Evolutionary conservation across 352 stramenopile genomes (phyloP).

Genomic region (Thraustochytrium striatum): DNA sequence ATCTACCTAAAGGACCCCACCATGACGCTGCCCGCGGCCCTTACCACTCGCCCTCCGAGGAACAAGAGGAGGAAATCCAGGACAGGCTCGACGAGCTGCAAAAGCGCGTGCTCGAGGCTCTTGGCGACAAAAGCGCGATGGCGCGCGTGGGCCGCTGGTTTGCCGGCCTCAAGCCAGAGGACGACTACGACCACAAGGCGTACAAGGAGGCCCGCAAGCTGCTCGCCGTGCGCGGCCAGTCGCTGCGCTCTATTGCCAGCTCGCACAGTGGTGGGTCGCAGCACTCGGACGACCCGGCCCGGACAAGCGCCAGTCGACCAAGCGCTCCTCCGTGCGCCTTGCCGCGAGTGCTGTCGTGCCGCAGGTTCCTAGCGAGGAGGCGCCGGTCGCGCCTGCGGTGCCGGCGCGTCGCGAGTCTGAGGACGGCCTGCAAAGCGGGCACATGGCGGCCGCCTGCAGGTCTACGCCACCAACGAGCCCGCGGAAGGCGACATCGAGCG

Average conservation of each 20-base stretch:
- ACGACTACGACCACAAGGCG: not conserved
- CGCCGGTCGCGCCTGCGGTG: not conserved
- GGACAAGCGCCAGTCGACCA: not conserved
- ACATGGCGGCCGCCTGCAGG: not conserved
- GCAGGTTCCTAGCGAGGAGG: not conserved
- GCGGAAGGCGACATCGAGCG: no score
- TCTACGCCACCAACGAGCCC: not conserved
- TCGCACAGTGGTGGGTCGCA: not conserved
- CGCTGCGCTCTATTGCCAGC: not conserved
- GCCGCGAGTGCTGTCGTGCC: not conserved
- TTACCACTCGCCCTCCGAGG: not conserved
- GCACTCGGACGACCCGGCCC: not conserved
- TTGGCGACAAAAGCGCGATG: not conserved
- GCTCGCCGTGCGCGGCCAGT: not conserved
- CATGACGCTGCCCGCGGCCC: not conserved
- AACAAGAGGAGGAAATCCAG: not conserved
- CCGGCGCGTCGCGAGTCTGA: not conserved
- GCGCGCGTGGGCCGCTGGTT: constrained; percentile 26
- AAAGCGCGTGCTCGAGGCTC: not conserved
- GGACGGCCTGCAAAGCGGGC: not conserved
- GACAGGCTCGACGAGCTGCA: not conserved
- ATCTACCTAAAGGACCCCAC: constrained; percentile 47
- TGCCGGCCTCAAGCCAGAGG: not conserved
- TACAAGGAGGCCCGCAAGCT: not conserved
- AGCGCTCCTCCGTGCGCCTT: not conserved